phyloP scores from a whole-genome alignment of 2,329 filamentous ascomycete genomes.

The Calycina herbarum region DNA sequence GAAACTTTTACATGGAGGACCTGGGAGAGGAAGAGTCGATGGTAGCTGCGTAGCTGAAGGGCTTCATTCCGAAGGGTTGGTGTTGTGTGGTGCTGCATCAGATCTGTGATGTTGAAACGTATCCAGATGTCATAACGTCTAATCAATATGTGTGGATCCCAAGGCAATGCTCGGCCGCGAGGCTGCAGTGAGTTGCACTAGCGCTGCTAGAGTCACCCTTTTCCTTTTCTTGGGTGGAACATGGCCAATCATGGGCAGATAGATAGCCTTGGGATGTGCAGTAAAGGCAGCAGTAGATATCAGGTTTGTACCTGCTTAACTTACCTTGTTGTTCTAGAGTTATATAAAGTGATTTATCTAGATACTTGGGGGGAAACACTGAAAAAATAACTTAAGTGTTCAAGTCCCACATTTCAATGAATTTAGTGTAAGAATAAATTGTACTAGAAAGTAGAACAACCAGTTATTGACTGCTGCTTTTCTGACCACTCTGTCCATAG shows the following conservation, averaged over 20 bases:
- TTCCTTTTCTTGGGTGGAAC: not conserved
- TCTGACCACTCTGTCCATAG: too few species aligned
- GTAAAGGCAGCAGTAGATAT: too few species aligned
- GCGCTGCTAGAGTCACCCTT: not conserved
- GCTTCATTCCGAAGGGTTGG: not conserved
- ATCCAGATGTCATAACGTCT: not conserved
- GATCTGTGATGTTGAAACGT: constrained; percentile 1
- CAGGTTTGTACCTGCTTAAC: too few species aligned
- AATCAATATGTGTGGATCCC: not conserved
- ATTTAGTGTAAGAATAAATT: too few species aligned
- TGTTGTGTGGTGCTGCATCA: not conserved
- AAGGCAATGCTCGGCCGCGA: constrained; percentile 4
- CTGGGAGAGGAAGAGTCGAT: not conserved
- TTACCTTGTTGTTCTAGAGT: too few species aligned
- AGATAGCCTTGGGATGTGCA: not conserved
- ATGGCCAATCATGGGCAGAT: not conserved
- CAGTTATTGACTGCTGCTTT: too few species aligned
- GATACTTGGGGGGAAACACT: too few species aligned
- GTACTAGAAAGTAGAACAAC: too few species aligned
- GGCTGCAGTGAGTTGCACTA: not conserved
- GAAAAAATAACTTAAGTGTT: too few species aligned
- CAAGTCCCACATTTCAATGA: too few species aligned
- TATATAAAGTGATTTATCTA: too few species aligned
- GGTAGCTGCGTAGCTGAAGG: too few species aligned
- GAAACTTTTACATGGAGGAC: not conserved